Evolutionary conservation across 805 yeast species (phyloP), one percentile per base, ranked within the genome.

Genomic region (Wickerhamomyces kurtzmanii): DNA sequence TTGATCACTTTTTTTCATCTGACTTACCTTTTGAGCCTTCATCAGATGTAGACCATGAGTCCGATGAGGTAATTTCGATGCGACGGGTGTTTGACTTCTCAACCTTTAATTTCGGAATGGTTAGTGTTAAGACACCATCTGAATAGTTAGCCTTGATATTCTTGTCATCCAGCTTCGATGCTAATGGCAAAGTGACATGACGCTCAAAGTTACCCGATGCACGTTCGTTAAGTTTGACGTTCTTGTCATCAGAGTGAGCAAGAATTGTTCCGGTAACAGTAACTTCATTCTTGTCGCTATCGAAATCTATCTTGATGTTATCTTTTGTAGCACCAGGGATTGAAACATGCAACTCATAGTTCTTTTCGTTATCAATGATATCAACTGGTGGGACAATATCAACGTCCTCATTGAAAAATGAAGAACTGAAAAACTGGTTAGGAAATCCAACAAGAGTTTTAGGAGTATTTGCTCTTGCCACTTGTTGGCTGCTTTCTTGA

Each of bases 281-380:
- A 30, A 68, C 45, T 35, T 62, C 60, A 30, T 64, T 61, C 13
- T 53, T 48, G 22, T 62, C 62, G 33, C 62, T 54, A 42, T 67
- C 58, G 47, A 58, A 68, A 42, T 68, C 72, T 30, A 67, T 43
- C 10, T 57, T 49, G 38, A 65, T 52, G 24, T 57, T 47, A 13
- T 66, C 65, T 40, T 57, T 60, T 24, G 51, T 42, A 12, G 67
- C 68, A 30, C 74, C 74, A 8, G 74, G 70, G 29, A 67, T 47
- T 1, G 71, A 57, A 4, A 65, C 53, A 20, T 56, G 57, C 20
- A 68, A 41, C 23, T 55, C 59, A 34, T 61, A 66, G 12, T 49
- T 39, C 24, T 55, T 46, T 5, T 62, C 65, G 24, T 57, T 54
- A 17, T 67, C 72, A 33, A 62, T 43, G 21, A 68, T 47, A 36